phyloP scores from a whole-genome alignment of 2,329 filamentous ascomycete genomes.

The Neobulgaria alba region DNA sequence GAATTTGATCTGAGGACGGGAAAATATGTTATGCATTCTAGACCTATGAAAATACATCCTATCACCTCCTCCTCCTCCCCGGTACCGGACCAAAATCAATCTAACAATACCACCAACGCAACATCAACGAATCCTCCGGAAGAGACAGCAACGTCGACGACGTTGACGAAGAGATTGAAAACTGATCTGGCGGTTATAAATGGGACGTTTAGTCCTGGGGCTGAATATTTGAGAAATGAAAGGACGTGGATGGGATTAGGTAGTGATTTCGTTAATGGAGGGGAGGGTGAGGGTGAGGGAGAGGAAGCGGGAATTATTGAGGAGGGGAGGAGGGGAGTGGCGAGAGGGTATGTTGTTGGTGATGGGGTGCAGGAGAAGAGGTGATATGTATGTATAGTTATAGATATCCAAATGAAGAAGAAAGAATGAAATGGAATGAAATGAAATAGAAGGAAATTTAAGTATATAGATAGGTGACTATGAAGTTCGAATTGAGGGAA shows the following conservation, averaged over 20 bases:
- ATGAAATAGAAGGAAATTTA: too few relatives aligned
- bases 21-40: conserved; percentile 67
- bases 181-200: conserved; percentile 75
- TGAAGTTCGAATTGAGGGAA: too few relatives aligned
- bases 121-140: conserved; percentile 1
- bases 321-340: conserved; percentile 79
- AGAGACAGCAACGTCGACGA: conserved; percentile 33
- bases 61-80: conserved; percentile 3
- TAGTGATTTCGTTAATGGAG: conserved; percentile 68
- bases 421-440: too few relatives aligned
- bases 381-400: too few relatives aligned
- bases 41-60: conserved; percentile 75
- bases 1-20: conserved; percentile 91
- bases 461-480: too few relatives aligned
- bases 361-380: conserved; percentile 34
- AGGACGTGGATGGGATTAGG: conserved; percentile 89
- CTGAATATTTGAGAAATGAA: conserved; percentile 73
- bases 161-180: conserved; percentile 54
- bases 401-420: too few relatives aligned
- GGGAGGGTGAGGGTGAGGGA: conserved; percentile 46
- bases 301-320: conserved; percentile 62
- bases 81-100: neutral
- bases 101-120: too few relatives aligned
- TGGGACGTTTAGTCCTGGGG: conserved; percentile 81
- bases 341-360: conserved; percentile 77